phyloP scores from a whole-genome alignment of 306 rosid genomes.

The Prunus persica region Prunus_persica_NCBIv2 NC_034011.1:3401501-3402000 shows the following conservation, averaged over 20 bases:
- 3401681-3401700: constrained; percentile 6
- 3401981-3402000: constrained; percentile 78
- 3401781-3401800: constrained; percentile 68
- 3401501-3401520: constrained; percentile 73
- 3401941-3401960: neutral
- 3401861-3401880: constrained; percentile 76
- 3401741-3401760: constrained; percentile 77
- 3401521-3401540: constrained; percentile 75
- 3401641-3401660: constrained; percentile 4
- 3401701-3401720: constrained; percentile 69
- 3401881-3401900: constrained; percentile 44
- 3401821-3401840: constrained; percentile 81
- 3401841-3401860: constrained; percentile 85
- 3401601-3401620: constrained; percentile 70
- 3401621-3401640: constrained; percentile 71
- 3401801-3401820: constrained; percentile 74
- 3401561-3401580: constrained; percentile 68
- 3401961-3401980: neutral
- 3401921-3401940: neutral
- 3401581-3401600: constrained; percentile 73
- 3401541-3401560: constrained; percentile 65
- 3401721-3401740: constrained; percentile 73
- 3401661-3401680: neutral
- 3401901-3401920: neutral
- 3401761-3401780: constrained; percentile 84